Percentiles rank a stretch among this genome's conserved stretches.
Conservation (phyloP, 805 yeast genomes). For the Candida namnaoensis region DNA sequence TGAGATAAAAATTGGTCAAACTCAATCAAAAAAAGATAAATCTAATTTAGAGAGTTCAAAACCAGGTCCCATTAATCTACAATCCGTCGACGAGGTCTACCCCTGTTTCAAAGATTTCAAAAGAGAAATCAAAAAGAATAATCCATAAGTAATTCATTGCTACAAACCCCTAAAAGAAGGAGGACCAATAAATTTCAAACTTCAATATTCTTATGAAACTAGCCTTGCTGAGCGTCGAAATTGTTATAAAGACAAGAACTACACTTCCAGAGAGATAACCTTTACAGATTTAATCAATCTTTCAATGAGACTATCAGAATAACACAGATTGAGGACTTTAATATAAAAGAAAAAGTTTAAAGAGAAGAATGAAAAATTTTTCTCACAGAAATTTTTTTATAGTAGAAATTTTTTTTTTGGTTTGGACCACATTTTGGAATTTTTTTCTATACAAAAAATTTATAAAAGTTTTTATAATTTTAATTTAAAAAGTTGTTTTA, state of each 20-base stretch:
- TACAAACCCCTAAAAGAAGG: constrained; percentile 35
- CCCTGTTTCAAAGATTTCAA: constrained; percentile 56
- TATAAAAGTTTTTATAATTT: background rate
- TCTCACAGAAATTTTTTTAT: background rate
- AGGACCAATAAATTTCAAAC: constrained; percentile 12
- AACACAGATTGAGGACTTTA: constrained; percentile 43
- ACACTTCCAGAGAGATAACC: constrained; percentile 8
- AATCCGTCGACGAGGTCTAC: constrained; percentile 97
- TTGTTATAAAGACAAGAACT: constrained; percentile 30
- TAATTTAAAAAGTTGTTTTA: no score
- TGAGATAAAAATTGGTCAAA: constrained; percentile 40
- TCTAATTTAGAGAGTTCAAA: constrained; percentile 45
- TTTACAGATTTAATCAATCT: constrained; percentile 14
- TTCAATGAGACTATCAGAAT: constrained; percentile 32
- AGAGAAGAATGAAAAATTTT: constrained; percentile 1
- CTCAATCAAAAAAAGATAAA: constrained; percentile 12
- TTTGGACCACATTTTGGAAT: no score
- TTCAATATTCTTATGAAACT: constrained; percentile 23
- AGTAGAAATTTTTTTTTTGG: constrained; percentile 1
- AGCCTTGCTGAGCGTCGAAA: constrained; percentile 51
- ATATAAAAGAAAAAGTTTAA: background rate
- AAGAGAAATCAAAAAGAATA: background rate
- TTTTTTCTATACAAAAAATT: no score
- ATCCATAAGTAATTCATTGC: constrained; percentile 23
- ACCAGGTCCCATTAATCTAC: constrained; percentile 57